These are phyloP conservation scores for Talaromyces piceae DNA, from an alignment of 2,329 filamentous ascomycete species.

Conservation along the genomic window DNA sequence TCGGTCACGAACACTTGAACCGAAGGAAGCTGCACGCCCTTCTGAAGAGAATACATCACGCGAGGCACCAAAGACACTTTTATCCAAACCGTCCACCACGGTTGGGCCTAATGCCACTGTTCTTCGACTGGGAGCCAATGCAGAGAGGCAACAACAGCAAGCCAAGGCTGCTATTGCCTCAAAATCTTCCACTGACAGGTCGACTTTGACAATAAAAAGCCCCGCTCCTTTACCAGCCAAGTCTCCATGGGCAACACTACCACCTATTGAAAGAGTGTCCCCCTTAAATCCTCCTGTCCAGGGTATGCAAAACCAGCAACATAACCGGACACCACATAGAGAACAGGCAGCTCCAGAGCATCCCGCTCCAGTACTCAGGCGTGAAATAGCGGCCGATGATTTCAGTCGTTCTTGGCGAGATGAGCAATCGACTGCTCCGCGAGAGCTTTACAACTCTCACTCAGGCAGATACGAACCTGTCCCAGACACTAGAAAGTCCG, in stretches of 20 bases:
- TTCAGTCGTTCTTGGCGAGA: constrained; percentile 85
- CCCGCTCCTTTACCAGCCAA: constrained; percentile 61
- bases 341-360: constrained; percentile 51
- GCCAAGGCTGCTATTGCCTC: constrained; percentile 36
- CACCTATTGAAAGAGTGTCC: constrained; percentile 73
- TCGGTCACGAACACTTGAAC: constrained; percentile 13
- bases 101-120: constrained; percentile 44
- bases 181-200: constrained; percentile 48
- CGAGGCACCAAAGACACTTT: constrained; percentile 22
- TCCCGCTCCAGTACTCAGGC: constrained; percentile 48
- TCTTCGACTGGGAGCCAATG: constrained; percentile 41
- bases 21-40: constrained; percentile 13
- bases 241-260: constrained; percentile 84
- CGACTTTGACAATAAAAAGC: constrained; percentile 39
- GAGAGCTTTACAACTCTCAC: constrained; percentile 90
- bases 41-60: constrained; percentile 17
- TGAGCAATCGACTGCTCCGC: constrained; percentile 51
- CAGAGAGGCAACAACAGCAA: constrained; percentile 31
- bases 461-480: constrained; percentile 90
- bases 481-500: constrained; percentile 62
- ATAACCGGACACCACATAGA: constrained; percentile 45
- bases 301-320: constrained; percentile 26
- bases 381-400: constrained; percentile 89
- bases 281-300: constrained; percentile 52
- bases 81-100: constrained; percentile 34